Base-by-base conservation (phyloP, 1,284 basidiomycete species). In the Moesziomyces aphidis region DNA sequence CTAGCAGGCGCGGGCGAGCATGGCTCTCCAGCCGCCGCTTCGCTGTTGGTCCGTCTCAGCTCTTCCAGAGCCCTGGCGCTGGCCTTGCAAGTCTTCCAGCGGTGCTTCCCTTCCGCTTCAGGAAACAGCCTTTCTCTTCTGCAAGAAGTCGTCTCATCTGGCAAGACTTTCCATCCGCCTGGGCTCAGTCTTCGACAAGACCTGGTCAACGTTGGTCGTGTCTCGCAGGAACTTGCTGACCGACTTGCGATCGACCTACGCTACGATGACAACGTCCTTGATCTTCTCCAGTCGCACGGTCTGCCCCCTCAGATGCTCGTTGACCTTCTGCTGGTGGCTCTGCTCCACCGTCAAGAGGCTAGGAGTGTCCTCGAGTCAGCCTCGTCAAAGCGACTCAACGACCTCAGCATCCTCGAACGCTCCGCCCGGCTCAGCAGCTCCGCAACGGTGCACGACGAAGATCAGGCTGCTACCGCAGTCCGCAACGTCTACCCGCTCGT, bases 341-440 rank as follows among this genome's bases (percentile, higher is more conserved):
- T 73, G 57, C 26, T 64, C 5, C 67, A 61, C 9, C 57, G 61
- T 36, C 49, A 60, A 4, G 53, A 24, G 10, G 60, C 57, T 17
- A 58, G 42, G 34, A 49, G 45, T 19, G 50, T 60, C 28, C 21
- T 53, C 8, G 67, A 69, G 23, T 24, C 46, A n/a, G 67, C 67
- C 21, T 59, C 67, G 8, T 45, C 61, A 9, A 69, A 63, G 61
- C 67, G 67, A 21, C 17, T 54, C 49, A 61, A 73, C 22, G 64
- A 67, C 8, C 68, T 75, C 44, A 71, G 50, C 53, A 63, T 72
- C 45, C 34, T 75, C 23, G 73, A 75, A 43, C 68, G 69, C 3
- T 75, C 73, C 5, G 68, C 73, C 5, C 42, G 68, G 24, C 56
- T 64, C 46, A 55, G 61, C 34, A 51, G 61, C 61, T 58, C 55